Conservation (phyloP, 106 monocot genomes). For the Allium fistulosum region DNA sequence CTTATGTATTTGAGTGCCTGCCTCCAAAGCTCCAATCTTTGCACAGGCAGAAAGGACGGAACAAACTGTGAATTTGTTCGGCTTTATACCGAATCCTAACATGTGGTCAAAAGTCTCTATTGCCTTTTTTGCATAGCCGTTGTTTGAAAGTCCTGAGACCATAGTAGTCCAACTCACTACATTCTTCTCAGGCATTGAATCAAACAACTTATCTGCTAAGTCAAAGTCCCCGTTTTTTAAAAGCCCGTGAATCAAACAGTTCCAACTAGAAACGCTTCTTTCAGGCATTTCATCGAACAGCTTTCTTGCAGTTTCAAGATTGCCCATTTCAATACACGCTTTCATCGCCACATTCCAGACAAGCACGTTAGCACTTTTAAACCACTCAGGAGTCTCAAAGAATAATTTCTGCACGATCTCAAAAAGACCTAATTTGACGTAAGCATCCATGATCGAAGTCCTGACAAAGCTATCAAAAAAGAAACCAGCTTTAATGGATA, state of each 20-base stretch:
- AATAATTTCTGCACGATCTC: conserved; percentile 24
- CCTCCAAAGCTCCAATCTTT: conserved; percentile 19
- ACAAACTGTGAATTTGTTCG: conserved; percentile 17
- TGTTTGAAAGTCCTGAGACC: conserved; percentile 10
- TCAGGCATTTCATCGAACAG: conserved; percentile 26
- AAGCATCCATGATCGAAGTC: conserved; percentile 26
- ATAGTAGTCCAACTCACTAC: conserved; percentile 41
- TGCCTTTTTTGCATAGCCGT: conserved; percentile 9
- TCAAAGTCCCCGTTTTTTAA: conserved; percentile 16
- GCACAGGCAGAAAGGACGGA: conserved; percentile 23
- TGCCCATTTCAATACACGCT: conserved; percentile 5
- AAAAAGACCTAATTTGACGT: conserved; percentile 13
- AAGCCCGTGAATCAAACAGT: conserved; percentile 26
- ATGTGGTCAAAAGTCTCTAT: conserved; percentile 17
- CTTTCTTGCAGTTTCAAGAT: background rate
- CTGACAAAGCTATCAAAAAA: conserved; percentile 35
- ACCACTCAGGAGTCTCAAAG: conserved; percentile 30
- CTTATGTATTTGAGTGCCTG: conserved; percentile 19
- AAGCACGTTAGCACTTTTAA: conserved; percentile 10
- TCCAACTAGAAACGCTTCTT: conserved; percentile 25
- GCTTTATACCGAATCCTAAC: conserved; percentile 16
- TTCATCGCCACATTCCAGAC: conserved; percentile 34
- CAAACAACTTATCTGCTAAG: conserved; percentile 16
- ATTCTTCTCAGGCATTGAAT: conserved; percentile 21
- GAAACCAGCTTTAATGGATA: conserved; percentile 7